A percentile compares a stretch with the other conserved stretches of the same genome.
Evolutionary conservation across 495 filamentous ascomycete species (phyloP).

Genomic region (Paragyromitra xinjiangensis): DNA sequence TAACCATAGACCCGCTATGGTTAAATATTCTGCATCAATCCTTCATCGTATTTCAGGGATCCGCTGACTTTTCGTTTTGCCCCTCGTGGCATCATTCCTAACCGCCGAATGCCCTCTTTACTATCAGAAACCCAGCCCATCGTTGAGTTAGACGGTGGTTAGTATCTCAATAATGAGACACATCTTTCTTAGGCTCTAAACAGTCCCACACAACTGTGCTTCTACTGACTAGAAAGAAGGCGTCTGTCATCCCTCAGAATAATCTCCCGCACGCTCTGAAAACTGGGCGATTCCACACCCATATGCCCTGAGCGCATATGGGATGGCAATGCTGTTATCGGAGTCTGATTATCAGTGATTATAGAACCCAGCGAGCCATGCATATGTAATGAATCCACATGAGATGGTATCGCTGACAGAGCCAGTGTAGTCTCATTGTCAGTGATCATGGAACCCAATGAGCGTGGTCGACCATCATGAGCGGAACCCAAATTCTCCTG

Average conservation of each 20-base stretch:
- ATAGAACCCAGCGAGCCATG: constrained; percentile 1
- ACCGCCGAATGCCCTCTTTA: background rate
- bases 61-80: background rate
- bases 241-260: constrained; percentile 15
- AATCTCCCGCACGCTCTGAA: constrained; percentile 23
- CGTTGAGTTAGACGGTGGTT: background rate
- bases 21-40: background rate
- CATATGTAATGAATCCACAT: constrained; percentile 4
- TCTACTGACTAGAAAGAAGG: constrained; percentile 17
- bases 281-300: constrained; percentile 8
- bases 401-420: constrained; percentile 8
- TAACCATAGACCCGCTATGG: constrained; percentile 9
- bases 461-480: background rate
- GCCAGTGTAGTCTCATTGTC: constrained; percentile 1
- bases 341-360: background rate
- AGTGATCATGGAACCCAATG: constrained; percentile 7
- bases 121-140: background rate
- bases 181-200: background rate
- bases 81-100: background rate
- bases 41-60: too few relatives aligned
- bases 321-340: background rate
- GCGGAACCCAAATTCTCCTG: background rate
- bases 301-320: background rate
- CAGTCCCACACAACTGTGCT: background rate
- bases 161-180: too few relatives aligned